These are phyloP conservation scores for Podila verticillata DNA, from an alignment of 192 early-diverging fungal species.

Conservation along the genomic window DNA sequence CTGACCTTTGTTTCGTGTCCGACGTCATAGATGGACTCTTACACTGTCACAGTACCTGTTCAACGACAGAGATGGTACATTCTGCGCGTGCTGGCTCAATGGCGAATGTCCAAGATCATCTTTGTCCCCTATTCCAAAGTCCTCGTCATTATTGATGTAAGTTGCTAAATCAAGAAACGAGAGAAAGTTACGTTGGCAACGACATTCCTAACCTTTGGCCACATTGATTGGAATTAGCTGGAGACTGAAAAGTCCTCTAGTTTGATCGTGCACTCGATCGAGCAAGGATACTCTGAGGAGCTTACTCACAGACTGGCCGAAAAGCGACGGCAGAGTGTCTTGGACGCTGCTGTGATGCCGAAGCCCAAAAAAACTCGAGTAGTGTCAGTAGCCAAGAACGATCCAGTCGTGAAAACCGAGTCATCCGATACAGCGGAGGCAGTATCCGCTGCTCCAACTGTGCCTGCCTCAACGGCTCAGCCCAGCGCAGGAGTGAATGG, in stretches of 20 bases:
- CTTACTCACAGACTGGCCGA: not conserved
- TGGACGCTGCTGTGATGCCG: not conserved
- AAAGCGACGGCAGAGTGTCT: not conserved
- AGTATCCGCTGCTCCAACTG: not conserved
- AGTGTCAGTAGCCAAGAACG: no score
- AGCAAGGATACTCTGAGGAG: conserved; percentile 22
- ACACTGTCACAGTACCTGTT: conserved; percentile 28
- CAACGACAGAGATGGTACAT: conserved; percentile 42
- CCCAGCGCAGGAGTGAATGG: not conserved
- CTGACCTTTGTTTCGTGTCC: no score
- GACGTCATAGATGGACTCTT: conserved; percentile 24
- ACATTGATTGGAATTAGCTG: not conserved
- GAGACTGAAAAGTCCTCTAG: conserved; percentile 33
- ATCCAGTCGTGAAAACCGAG: no score
- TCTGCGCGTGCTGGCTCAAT: conserved; percentile 34
- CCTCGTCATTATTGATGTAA: conserved; percentile 39
- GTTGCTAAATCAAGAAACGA: not conserved
- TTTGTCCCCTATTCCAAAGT: conserved; percentile 41
- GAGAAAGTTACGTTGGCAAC: no score
- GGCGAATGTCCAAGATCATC: conserved; percentile 40
- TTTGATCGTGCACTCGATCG: conserved; percentile 38
- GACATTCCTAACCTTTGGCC: no score
- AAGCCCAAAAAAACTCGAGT: not conserved
- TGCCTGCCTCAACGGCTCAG: not conserved
- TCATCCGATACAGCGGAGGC: no score